A percentile compares a stretch with the other conserved stretches of the same genome.
These are phyloP conservation scores for Moricandia moricandioides DNA, from an alignment of 345 rosid genomes.

Conservation along the genomic window DNA sequence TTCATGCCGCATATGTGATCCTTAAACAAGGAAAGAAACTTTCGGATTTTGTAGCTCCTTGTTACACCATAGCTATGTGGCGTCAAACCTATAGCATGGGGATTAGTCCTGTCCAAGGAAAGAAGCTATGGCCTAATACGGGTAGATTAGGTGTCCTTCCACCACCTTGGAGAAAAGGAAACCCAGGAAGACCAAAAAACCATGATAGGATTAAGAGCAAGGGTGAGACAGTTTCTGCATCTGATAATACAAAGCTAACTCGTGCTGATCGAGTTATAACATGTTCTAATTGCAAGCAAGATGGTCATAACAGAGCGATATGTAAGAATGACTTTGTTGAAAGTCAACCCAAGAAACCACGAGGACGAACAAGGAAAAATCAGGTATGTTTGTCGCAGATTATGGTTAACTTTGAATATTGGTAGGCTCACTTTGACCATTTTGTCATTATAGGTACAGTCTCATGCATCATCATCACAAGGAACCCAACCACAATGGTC, in stretches of 20 bases:
- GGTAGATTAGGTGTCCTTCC: neutral
- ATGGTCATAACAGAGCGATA: neutral
- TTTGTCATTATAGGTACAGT: neutral
- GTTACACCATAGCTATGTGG: neutral
- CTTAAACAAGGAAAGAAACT: neutral
- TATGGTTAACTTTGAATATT: neutral
- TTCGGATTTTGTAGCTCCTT: neutral
- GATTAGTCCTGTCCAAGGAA: neutral
- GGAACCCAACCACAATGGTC: neutral
- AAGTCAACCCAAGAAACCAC: neutral
- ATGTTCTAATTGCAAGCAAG: neutral
- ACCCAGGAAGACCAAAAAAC: neutral
- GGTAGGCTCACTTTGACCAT: neutral
- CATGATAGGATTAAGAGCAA: neutral
- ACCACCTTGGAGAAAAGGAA: neutral
- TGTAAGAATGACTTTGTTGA: neutral
- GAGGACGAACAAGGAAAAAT: neutral
- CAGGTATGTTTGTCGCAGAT: neutral
- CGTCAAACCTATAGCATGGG: neutral
- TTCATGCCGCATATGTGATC: neutral
- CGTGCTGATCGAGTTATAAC: neutral
- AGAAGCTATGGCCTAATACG: neutral
- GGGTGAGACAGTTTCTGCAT: neutral
- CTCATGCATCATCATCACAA: neutral
- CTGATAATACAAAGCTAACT: neutral